Percentiles rank a stretch among this genome's conserved stretches.
These are phyloP conservation scores for Moniliophthora roreri DNA, from an alignment of 1,284 basidiomycete species.

Conservation along the genomic window DNA sequence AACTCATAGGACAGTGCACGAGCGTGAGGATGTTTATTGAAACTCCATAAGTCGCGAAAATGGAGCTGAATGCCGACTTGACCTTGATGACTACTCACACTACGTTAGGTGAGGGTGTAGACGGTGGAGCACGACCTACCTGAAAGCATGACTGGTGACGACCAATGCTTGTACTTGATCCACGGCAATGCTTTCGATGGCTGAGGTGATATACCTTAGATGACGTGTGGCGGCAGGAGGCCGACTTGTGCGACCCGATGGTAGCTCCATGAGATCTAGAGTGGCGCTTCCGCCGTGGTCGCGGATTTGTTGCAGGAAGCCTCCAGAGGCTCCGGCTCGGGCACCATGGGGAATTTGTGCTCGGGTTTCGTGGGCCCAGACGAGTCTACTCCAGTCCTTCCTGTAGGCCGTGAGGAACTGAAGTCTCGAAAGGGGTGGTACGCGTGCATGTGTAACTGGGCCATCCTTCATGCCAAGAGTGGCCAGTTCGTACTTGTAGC, in stretches of 20 bases:
- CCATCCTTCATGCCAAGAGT: constrained; percentile 57
- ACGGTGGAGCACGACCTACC: constrained; percentile 30
- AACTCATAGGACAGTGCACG: constrained; percentile 38
- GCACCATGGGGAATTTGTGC: constrained; percentile 42
- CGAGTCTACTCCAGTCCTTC: constrained; percentile 51
- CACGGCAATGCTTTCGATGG: constrained; percentile 48
- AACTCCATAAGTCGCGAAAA: constrained; percentile 45
- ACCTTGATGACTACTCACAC: constrained; percentile 31
- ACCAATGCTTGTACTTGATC: constrained; percentile 51
- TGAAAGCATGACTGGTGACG: constrained; percentile 40
- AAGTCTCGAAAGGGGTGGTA: constrained; percentile 40
- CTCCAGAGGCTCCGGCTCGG: constrained; percentile 46
- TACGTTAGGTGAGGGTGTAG: background rate
- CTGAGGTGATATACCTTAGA: constrained; percentile 44
- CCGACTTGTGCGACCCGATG: constrained; percentile 47
- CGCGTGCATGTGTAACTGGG: constrained; percentile 34
- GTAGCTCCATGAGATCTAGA: constrained; percentile 52
- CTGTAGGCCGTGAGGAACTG: constrained; percentile 48
- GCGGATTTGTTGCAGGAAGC: constrained; percentile 52
- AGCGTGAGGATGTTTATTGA: constrained; percentile 41
- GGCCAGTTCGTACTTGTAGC: constrained; percentile 55
- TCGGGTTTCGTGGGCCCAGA: constrained; percentile 49
- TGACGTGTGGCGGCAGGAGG: constrained; percentile 46
- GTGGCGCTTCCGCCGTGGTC: constrained; percentile 38
- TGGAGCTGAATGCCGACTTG: constrained; percentile 40